Evolutionary conservation across 1,139 yeast genomes (phyloP).

Genomic region (Pichia sp.): DNA sequence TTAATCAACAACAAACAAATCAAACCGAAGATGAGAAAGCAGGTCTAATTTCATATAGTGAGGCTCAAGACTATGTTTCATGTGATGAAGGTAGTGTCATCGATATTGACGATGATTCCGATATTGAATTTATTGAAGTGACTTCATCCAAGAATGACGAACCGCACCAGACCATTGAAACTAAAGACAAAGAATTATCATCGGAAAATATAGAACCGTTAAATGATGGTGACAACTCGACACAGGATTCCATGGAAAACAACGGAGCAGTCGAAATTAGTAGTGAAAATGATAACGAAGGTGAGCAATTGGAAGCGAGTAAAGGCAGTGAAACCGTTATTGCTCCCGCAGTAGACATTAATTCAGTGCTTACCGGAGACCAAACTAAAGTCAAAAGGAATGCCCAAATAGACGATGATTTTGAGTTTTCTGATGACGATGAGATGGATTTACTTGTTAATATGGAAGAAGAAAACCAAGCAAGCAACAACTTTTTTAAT

Average conservation of each 20-base stretch:
- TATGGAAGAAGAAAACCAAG: slow-evolving; percentile 60
- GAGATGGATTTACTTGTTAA: slow-evolving; percentile 58
- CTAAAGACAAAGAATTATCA: background rate
- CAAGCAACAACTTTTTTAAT: slow-evolving; percentile 54
- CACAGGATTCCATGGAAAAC: too few species aligned
- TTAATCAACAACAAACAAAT: slow-evolving; percentile 1
- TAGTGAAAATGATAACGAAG: too few species aligned
- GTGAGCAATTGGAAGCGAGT: background rate
- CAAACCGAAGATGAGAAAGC: slow-evolving; percentile 37
- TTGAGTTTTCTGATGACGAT: slow-evolving; percentile 70
- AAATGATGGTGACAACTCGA: background rate
- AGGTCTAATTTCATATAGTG: slow-evolving; percentile 43
- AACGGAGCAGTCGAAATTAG: too few species aligned
- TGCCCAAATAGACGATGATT: slow-evolving; percentile 31
- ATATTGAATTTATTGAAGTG: too few species aligned
- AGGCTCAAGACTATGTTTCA: slow-evolving; percentile 30
- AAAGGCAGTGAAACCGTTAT: background rate
- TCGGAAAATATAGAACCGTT: background rate
- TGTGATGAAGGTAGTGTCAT: slow-evolving; percentile 7
- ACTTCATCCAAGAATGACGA: background rate
- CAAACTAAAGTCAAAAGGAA: background rate
- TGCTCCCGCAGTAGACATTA: background rate
- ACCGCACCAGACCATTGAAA: background rate
- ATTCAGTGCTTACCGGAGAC: background rate
- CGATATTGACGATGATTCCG: background rate